These are phyloP conservation scores for Aspergillus terreus DNA, from an alignment of 2,329 filamentous ascomycete species.

Conservation along the genomic window DNA sequence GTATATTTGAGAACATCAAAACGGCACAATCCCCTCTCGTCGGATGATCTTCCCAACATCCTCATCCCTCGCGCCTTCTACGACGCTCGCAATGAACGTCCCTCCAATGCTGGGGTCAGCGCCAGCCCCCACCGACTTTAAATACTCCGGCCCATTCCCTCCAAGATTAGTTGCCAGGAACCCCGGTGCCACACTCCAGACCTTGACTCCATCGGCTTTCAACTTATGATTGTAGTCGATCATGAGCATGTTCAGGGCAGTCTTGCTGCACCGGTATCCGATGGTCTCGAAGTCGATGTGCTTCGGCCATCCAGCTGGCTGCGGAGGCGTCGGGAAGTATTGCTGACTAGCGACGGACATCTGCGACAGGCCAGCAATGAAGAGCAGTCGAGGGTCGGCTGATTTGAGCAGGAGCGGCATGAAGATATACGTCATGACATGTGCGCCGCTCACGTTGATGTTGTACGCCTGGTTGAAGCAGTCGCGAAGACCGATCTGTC, in stretches of 20 bases:
- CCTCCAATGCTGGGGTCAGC: slow-evolving; percentile 39
- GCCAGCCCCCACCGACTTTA: too few relatives aligned
- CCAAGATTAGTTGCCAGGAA: slow-evolving; percentile 48
- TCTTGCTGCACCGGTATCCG: slow-evolving; percentile 43
- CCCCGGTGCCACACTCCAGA: slow-evolving; percentile 48
- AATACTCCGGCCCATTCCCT: slow-evolving; percentile 13
- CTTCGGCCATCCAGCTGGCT: slow-evolving; percentile 16
- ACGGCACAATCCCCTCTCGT: slow-evolving; percentile 10
- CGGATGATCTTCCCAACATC: slow-evolving; percentile 39
- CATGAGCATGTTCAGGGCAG: slow-evolving; percentile 50
- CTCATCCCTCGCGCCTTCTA: slow-evolving; percentile 41
- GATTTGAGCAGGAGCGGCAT: slow-evolving; percentile 51
- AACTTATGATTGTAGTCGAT: slow-evolving; percentile 43
- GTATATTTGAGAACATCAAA: not conserved
- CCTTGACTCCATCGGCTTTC: slow-evolving; percentile 49
- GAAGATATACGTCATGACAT: slow-evolving; percentile 46
- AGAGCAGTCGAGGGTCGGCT: slow-evolving; percentile 40
- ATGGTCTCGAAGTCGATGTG: slow-evolving; percentile 9
- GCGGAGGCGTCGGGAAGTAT: slow-evolving; percentile 10
- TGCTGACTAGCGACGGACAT: slow-evolving; percentile 7
- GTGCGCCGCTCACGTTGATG: slow-evolving; percentile 50
- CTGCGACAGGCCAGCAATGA: slow-evolving; percentile 11
- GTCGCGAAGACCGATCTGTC: slow-evolving; percentile 26
- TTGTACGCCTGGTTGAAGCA: slow-evolving; percentile 48
- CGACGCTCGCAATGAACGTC: slow-evolving; percentile 36